phyloP scores from a whole-genome alignment of 768 basidiomycete genomes.

The Xerocomus brunneocitrinus region DNA sequence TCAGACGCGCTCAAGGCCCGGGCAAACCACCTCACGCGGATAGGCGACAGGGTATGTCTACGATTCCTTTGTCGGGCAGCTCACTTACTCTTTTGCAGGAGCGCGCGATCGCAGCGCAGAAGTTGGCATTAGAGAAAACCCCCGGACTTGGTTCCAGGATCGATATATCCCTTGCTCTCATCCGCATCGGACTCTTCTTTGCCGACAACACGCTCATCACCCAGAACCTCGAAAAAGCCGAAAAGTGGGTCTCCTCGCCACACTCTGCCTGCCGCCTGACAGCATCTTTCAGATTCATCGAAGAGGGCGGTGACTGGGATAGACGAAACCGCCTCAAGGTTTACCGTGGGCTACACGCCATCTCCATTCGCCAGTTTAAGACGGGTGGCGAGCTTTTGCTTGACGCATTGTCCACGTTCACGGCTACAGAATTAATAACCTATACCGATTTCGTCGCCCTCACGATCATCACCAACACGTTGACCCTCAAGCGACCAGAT shows the following conservation, averaged over 20 bases:
- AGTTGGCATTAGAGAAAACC: constrained; percentile 83
- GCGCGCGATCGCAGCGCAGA: constrained; percentile 73
- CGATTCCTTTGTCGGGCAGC: not conserved
- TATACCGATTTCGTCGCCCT: constrained; percentile 90
- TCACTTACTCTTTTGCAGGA: constrained; percentile 46
- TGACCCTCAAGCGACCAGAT: constrained; percentile 76
- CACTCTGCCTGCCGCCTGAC: not conserved
- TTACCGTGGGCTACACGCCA: constrained; percentile 80
- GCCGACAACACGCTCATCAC: constrained; percentile 69
- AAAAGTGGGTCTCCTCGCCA: constrained; percentile 53
- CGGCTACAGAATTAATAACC: constrained; percentile 80
- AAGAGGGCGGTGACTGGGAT: constrained; percentile 98
- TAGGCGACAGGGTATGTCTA: constrained; percentile 67
- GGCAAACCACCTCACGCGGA: constrained; percentile 81
- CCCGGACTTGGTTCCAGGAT: constrained; percentile 91
- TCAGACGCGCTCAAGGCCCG: constrained; percentile 79
- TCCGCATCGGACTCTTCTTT: constrained; percentile 90
- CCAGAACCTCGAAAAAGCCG: constrained; percentile 70
- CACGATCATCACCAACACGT: constrained; percentile 72
- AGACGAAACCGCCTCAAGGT: constrained; percentile 94
- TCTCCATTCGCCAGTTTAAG: constrained; percentile 89
- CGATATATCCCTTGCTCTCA: constrained; percentile 85
- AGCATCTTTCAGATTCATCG: constrained; percentile 59
- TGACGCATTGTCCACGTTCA: constrained; percentile 92
- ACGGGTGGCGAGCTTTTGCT: constrained; percentile 79